Evolutionary conservation across 139 green algal species (phyloP).

Genomic region (Nannochloris sp.): DNA sequence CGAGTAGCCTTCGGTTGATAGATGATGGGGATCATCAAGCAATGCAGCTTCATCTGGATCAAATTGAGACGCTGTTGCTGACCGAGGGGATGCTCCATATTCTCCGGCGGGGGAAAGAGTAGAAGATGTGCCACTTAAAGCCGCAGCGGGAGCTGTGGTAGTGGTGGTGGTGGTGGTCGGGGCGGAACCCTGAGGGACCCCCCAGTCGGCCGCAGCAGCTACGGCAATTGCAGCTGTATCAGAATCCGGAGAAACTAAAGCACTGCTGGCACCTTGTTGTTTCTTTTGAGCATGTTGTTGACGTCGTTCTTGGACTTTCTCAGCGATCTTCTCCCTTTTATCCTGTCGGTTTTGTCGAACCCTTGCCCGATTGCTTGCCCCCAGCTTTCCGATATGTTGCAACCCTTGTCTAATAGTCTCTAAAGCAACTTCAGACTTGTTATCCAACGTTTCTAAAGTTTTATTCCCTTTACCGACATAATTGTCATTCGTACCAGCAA

Average conservation of each 20-base stretch:
- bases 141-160: too few relatives aligned
- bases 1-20: neutral
- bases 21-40: neutral
- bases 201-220: too few relatives aligned
- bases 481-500: neutral
- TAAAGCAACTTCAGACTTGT: conserved; percentile 1
- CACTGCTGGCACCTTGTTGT: neutral
- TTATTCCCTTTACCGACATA: conserved; percentile 11
- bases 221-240: neutral
- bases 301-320: neutral
- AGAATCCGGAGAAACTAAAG: neutral
- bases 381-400: neutral
- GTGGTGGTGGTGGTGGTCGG: too few relatives aligned
- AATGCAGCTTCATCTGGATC: neutral
- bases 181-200: too few relatives aligned
- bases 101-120: too few relatives aligned
- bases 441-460: too few relatives aligned
- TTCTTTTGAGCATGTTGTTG: neutral
- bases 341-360: neutral
- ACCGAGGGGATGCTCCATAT: too few relatives aligned
- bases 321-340: neutral
- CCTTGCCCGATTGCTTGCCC: too few relatives aligned
- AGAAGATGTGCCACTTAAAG: too few relatives aligned
- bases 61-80: too few relatives aligned
- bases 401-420: neutral